Percentiles rank a stretch among this genome's conserved stretches.
Conservation (phyloP, 345 rosid genomes). For the Populus alba region DNA sequence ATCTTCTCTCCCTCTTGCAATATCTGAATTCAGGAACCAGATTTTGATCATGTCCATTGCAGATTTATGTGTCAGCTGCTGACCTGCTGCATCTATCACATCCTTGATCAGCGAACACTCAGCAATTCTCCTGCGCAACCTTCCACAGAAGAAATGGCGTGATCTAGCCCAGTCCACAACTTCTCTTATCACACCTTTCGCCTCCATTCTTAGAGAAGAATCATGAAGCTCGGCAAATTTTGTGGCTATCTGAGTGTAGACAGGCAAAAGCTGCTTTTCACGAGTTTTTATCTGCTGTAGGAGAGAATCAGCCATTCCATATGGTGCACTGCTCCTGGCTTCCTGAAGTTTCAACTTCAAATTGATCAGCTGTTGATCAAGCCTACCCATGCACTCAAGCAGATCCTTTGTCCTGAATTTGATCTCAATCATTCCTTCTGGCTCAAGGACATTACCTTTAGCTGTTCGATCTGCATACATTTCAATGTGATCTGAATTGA, state of each 20-base stretch:
- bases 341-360: constrained; percentile 67
- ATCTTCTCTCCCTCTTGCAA: constrained; percentile 50
- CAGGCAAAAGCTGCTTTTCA: constrained; percentile 84
- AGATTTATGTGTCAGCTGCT: constrained; percentile 54
- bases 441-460: constrained; percentile 96
- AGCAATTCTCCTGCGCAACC: constrained; percentile 66
- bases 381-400: constrained; percentile 96
- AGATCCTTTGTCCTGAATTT: constrained; percentile 91
- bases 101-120: constrained; percentile 67
- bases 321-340: constrained; percentile 50
- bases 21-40: constrained; percentile 72
- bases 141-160: constrained; percentile 66
- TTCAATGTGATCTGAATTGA: constrained; percentile 89
- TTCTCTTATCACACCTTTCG: constrained; percentile 85
- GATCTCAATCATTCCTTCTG: constrained; percentile 96
- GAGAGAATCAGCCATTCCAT: constrained; percentile 44
- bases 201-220: constrained; percentile 91
- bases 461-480: constrained; percentile 98
- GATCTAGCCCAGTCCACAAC: constrained; percentile 82
- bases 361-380: constrained; percentile 63
- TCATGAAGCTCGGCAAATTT: constrained; percentile 96
- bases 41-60: constrained; percentile 64
- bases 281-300: constrained; percentile 72
- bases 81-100: constrained; percentile 65
- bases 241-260: constrained; percentile 88